Base-by-base conservation (phyloP, 1,284 basidiomycete species). In the Ceratobasidium sp. region DNA sequence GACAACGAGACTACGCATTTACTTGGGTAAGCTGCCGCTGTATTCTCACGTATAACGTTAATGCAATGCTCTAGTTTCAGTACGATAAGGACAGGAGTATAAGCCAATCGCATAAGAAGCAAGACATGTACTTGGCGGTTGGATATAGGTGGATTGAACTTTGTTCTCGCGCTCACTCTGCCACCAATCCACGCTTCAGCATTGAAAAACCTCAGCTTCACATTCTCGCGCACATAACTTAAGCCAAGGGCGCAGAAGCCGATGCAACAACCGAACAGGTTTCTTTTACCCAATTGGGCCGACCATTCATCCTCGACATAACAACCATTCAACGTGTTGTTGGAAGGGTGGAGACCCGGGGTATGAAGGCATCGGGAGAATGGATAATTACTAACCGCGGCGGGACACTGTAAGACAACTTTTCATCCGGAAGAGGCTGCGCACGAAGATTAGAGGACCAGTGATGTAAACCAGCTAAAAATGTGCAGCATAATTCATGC, bases 11-110 rank as follows among this genome's bases (percentile, higher is more conserved):
- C 59, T 17, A 42, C 0, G 62, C 59, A 3, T 73, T 62, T 28
- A 23, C 64, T 61, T 26, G 57, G 40, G 56, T 73, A 50, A 56
- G 52, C 44, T 20, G 82, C 44, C n/a, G 48, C 82, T 28, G 66
- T 57, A 10, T 61, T 23, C 54, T 56, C 57, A 6, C 17, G 15
- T n/a, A 33, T 46, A 26, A n/a, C 20, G 15, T 54, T 17, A 52
- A 38, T 46, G 33, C n/a, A 23, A 42, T 57, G 4, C 20, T 64
- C 28, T 17, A 83, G 84, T 85, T 85, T 77, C 77, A 82, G 38
- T 78, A 81, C n/a, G 67, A 81, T 23, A 81, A 83, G 20, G 84
- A 85, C 76, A 77, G 71, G 13, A 78, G 84, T 71, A 80, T 79
- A 2, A 73, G 78, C 10, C 54, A 78, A 13, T 56, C 23, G 5